phyloP scores from a whole-genome alignment of 495 filamentous ascomycete genomes.

The Penicillium soppii region DNA sequence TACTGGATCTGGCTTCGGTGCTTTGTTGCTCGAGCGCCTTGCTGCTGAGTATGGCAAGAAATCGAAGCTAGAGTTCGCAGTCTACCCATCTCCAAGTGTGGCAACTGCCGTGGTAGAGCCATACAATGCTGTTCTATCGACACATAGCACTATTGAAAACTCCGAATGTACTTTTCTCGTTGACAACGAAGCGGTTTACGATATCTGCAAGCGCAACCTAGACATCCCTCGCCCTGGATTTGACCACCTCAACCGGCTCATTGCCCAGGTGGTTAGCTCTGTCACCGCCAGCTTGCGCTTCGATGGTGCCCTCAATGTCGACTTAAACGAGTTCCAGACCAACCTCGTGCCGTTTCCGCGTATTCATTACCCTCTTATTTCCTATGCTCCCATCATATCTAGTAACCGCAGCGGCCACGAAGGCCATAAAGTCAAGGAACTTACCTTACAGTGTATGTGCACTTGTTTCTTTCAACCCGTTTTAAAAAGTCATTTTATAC shows the following conservation, averaged over 20 bases:
- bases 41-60: constrained; percentile 92
- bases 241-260: constrained; percentile 86
- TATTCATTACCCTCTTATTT: constrained; percentile 90
- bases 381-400: constrained; percentile 82
- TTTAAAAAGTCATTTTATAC: background rate
- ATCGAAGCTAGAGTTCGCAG: constrained; percentile 89
- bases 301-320: constrained; percentile 88
- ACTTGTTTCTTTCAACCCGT: background rate
- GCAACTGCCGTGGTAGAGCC: constrained; percentile 90
- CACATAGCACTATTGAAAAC: constrained; percentile 92
- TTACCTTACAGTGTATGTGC: constrained; percentile 78
- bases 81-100: constrained; percentile 84
- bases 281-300: constrained; percentile 90
- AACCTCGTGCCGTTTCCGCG: constrained; percentile 90
- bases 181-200: constrained; percentile 91
- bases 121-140: constrained; percentile 89
- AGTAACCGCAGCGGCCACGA: constrained; percentile 81
- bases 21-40: constrained; percentile 82
- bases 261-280: constrained; percentile 88
- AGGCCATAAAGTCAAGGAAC: constrained; percentile 85
- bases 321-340: constrained; percentile 93
- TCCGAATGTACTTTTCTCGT: constrained; percentile 91
- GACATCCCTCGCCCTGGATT: constrained; percentile 84
- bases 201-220: constrained; percentile 85
- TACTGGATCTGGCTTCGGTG: constrained; percentile 89